Evolutionary conservation across 805 yeast genomes (phyloP), one percentile per base, ranked within the genome.

Genomic region (Kregervanrija delftensis): DNA sequence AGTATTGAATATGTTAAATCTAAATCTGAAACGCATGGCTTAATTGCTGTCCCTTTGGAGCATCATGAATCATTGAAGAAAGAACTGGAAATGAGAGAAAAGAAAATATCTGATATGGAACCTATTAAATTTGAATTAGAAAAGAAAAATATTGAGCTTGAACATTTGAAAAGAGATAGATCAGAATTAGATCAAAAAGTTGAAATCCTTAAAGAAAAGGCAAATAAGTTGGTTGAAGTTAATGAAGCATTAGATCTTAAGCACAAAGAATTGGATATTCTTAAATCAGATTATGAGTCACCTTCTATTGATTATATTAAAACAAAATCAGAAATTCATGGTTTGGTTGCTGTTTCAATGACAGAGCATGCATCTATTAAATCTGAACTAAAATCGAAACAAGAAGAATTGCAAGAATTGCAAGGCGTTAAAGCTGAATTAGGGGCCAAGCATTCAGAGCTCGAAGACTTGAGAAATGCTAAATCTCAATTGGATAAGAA

Each of bases 271-370:
- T 33, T 49, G 6, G 40, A 16, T n/a, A 13, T 11, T 4, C 9
- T 33, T 13, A 33, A 33, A 10, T 13, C 14, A n/a, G 4, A 33
- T 43, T 30, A 13, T 22, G 46, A 50, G 31, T 44, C 43, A 13
- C 50, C 55, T 30, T 53, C 42, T 39, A 37, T 30, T 33, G 45
- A 49, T 42, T 39, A 49, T 39, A 13, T 42, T 41, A 42, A 44
- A 45, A 17, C 37, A 12, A 34, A 52, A 38, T 37, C 50, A 37
- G 30, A 40, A 35, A 15, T 33, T 22, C 43, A 38, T 30, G 44
- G 12, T 2, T 41, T 44, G 35, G 14, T 51, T 11, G 50, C 60
- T 35, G 44, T 66, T 28, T 60, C 61, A 33, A 44, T 43, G 31
- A 45, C 40, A 8, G 60, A 49, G 8, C 60, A 61, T 40, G 47